Evolutionary conservation across 2,329 filamentous ascomycete genomes (phyloP), one percentile per base, ranked within the genome.

Genomic region (Sphaerulina populicola): DNA sequence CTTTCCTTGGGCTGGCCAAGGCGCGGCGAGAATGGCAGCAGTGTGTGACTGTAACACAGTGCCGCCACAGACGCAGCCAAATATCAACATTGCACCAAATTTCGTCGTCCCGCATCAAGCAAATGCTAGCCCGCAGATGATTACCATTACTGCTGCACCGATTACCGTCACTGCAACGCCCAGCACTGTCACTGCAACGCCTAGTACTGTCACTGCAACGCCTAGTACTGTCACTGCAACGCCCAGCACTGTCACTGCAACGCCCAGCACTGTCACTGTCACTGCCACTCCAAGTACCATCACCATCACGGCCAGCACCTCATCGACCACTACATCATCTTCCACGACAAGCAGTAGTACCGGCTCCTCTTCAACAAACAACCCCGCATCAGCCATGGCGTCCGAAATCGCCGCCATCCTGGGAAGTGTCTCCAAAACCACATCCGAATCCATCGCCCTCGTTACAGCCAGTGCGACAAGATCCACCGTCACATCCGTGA

Each of bases 51-150:
- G 53, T 38, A 21, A 30, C 11, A 15, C 11, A 18, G 27, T 27
- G 14, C 27, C 7, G 14, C 49, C 35, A 2, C 15, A 50, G n/a
- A 51, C 56, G 38, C 53, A 55, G 41, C 56, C 57, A 9, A 54
- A 59, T 5, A 59, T 68, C 62, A 67, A 66, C 51, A 59, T 66
- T 36, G 59, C 63, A 0, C 65, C 64, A 4, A 68, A 68, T 50
- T 63, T 68, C 54, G 44, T 65, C 44, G 51, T 65, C 12, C 60
- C 60, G 11, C 55, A 51, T 6, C 43, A 45, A 36, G 37, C 12
- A n/a, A 41, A 47, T 4, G 21, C 40, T 10, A 43, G 44, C 12
- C 49, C 53, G 9, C 39, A 53, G 6, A 29, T 44, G 14, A 23
- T 55, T 30, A 55, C 54, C 6, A 49, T 53, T 43, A 49, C 45